Base-by-base conservation (phyloP, 2,329 filamentous ascomycete genomes). In the Penicillium frequentans region DNA sequence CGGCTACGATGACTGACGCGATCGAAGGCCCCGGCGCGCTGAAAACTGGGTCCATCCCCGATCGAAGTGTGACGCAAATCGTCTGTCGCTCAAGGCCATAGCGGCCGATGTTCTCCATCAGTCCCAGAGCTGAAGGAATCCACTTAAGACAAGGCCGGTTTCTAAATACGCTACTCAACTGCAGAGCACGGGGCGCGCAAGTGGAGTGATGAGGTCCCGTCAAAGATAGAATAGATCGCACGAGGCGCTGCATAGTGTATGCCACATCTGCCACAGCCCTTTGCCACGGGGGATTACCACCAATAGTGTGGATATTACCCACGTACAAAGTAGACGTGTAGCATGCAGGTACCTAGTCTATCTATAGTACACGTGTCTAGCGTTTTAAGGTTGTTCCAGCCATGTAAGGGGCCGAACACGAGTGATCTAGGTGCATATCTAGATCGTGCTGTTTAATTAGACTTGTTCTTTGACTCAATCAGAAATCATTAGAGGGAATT, bases 21-120 rank as follows among this genome's bases (percentile, higher is more conserved):
- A 62, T 64, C 61, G 54, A 49, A 59, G 48, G 47, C 52, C 50
- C 47, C 48, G 23, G 42, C 31, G 33, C 33, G 29, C 45, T 44
- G 50, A 10, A 24, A 35, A 24, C 52, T 58, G 62, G 58, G 50
- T 54, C 57, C 56, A 54, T 57, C 47, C 54, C 45, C 33, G 57
- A 65, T 64, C 60, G 62, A 61, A 23, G 14, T 11, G 35, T 21
- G 24, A 33, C 33, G 33, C 33, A 35, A 52, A 43, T 54, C 53
- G 52, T 53, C 44, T 55, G 58, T 63, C 58, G 21, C 19, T 35
- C 49, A 35, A 24, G 48, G 48, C 33, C 48, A 50, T 42, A 50
- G 48, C 48, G 48, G 48, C 21, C 48, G 35, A 50, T 50, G 9
- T 39, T 49, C 48, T 49, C 48, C 48, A 50, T 50, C 48, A 35